A percentile compares a stretch with the other conserved stretches of the same genome.
phyloP scores from a whole-genome alignment of 192 early-diverging fungal genomes.

The Pilobolus umbonatus region DNA sequence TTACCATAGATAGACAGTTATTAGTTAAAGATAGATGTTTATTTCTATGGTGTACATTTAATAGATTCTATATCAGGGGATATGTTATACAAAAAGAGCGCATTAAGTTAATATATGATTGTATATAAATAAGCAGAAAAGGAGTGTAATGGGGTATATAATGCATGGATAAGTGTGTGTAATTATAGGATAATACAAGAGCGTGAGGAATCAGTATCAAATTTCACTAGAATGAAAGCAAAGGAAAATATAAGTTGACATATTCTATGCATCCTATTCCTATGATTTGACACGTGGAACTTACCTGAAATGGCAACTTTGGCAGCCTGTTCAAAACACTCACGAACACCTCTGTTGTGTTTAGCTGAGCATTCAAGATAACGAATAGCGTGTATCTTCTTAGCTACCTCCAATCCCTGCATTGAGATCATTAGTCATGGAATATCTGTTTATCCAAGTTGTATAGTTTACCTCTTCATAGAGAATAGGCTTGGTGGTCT shows the following conservation, averaged over 20 bases:
- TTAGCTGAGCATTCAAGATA: slow-evolving; percentile 34
- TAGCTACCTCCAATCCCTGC: slow-evolving; percentile 24
- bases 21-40: too few species aligned
- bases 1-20: too few species aligned
- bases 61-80: too few species aligned
- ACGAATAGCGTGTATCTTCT: slow-evolving; percentile 21
- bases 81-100: too few species aligned
- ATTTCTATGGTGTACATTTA: too few species aligned
- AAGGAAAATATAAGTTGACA: background rate
- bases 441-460: background rate
- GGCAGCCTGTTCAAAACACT: slow-evolving; percentile 33
- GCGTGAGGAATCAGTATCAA: background rate
- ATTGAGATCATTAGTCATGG: background rate
- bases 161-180: background rate
- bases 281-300: background rate
- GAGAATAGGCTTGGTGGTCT: slow-evolving; percentile 7
- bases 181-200: background rate
- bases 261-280: background rate
- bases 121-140: too few species aligned
- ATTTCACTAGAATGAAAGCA: background rate
- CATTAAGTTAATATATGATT: too few species aligned
- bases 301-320: slow-evolving; percentile 28
- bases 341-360: slow-evolving; percentile 28
- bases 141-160: background rate
- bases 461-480: slow-evolving; percentile 27